A percentile compares a stretch with the other conserved stretches of the same genome.
Conservation (phyloP, 2,329 filamentous ascomycete genomes). For the Sporothrix pseudoabietina region DNA sequence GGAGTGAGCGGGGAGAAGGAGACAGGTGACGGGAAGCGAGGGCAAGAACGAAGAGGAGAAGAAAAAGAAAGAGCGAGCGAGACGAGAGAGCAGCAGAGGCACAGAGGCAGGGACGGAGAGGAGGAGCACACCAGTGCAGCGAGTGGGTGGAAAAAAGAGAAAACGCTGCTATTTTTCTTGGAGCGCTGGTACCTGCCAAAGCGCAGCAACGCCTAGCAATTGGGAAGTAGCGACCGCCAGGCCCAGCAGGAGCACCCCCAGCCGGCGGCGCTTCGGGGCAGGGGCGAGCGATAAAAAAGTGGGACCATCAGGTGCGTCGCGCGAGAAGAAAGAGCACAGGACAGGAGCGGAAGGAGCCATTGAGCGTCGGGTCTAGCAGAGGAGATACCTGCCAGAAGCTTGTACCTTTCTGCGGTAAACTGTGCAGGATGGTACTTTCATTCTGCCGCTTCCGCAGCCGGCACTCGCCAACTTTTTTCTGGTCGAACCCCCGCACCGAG, state of each 20-base stretch:
- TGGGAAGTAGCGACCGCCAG: constrained; percentile 18
- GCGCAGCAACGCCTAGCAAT: constrained; percentile 10
- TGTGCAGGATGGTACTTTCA: not conserved
- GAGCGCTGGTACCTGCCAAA: constrained; percentile 18
- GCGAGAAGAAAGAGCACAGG: constrained; percentile 4
- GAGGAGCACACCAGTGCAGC: constrained; percentile 15
- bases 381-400: constrained; percentile 19
- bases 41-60: not conserved
- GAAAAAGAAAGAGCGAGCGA: not conserved
- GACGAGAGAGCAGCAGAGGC: not conserved
- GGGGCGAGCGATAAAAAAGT: constrained; percentile 31
- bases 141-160: constrained; percentile 14
- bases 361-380: not conserved
- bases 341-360: not conserved
- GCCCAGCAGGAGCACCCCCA: not conserved
- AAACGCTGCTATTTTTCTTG: constrained; percentile 21
- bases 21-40: constrained; percentile 6
- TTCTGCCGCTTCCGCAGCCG: constrained; percentile 14
- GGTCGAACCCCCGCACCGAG: constrained; percentile 17
- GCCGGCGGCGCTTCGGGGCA: constrained; percentile 32
- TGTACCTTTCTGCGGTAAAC: not conserved
- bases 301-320: constrained; percentile 24
- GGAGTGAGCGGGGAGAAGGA: constrained; percentile 4
- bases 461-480: constrained; percentile 24
- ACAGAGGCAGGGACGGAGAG: constrained; percentile 17